These are phyloP conservation scores for Penicillium sp. DNA, from an alignment of 2,329 filamentous ascomycete species.

Conservation along the genomic window DNA sequence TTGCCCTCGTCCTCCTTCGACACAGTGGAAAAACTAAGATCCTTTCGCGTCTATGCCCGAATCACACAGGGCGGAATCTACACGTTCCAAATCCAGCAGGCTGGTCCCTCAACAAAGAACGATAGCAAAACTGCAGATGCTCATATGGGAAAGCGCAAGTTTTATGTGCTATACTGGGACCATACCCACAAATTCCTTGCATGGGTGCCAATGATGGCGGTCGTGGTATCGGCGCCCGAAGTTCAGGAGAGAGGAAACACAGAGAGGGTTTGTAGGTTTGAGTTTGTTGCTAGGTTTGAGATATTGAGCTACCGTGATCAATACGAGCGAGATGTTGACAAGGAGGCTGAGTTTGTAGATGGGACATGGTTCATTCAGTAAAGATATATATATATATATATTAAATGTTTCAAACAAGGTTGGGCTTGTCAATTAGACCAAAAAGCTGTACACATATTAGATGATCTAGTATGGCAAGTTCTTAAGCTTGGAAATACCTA, in stretches of 20 bases:
- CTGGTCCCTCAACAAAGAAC: not conserved
- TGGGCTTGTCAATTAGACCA: too few relatives aligned
- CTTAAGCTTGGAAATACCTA: too few relatives aligned
- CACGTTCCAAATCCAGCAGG: not conserved
- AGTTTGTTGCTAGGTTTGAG: constrained; percentile 1
- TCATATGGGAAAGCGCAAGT: not conserved
- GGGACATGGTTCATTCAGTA: not conserved
- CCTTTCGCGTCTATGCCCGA: not conserved
- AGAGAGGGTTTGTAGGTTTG: not conserved
- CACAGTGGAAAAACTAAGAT: not conserved
- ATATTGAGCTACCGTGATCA: not conserved
- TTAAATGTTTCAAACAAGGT: too few relatives aligned
- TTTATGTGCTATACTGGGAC: not conserved
- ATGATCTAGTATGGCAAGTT: too few relatives aligned
- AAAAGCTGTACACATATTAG: too few relatives aligned
- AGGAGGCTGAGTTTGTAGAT: not conserved
- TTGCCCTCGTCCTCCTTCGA: not conserved
- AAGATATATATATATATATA: too few relatives aligned
- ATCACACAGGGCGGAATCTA: not conserved
- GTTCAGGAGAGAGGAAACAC: not conserved
- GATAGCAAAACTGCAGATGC: not conserved
- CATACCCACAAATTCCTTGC: not conserved
- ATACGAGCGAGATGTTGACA: not conserved
- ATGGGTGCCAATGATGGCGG: not conserved
- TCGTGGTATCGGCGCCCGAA: not conserved